Evolutionary conservation across 257 asterid species (phyloP), one percentile per base, ranked within the genome.

Genomic region (Cinchona pubescens): DNA sequence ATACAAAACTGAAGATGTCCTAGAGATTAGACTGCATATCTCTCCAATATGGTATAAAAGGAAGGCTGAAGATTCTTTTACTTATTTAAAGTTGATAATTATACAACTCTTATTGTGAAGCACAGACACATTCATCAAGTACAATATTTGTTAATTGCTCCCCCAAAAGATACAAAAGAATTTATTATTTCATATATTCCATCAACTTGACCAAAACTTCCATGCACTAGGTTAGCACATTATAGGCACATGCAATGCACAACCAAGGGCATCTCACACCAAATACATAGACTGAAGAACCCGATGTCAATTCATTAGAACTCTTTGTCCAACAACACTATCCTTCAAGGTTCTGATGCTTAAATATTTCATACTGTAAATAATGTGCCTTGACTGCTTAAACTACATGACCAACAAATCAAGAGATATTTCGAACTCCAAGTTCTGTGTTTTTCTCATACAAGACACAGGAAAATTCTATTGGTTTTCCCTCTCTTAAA

Each of bases 291-390:
- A 14, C 9, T 55, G 18, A 37, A 3, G 10, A 2, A 42, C 23
- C 65, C 18, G 15, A 51, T 63, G 21, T 35, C 2, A 5, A n/a
- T 23, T 43, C 1, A 9, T 34, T 34, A 21, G 21, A 34, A 14
- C 63, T 34, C 69, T 14, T 61, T 30, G 12, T 32, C n/a, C 46
- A 34, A 42, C 18, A 62, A 74, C 49, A 63, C 9, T 62, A 51
- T 43, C 46, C 37, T 55, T 72, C 49, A 12, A 25, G 62, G 78
- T 67, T 73, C 32, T 58, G 59, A 60, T 23, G 65, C 45, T 5
- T 0, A 40, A 37, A 61, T 60, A 32, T 65, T 43, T 13, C 19
- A 42, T 19, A 5, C 10, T 45, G 37, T 61, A 43, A 15, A 27
- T 14, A 45, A 30, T 42, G 46, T 29, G 46, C 35, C 15, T 32